These are phyloP conservation scores for Diplodia intermedia DNA, from an alignment of 2,329 filamentous ascomycete species.

Conservation along the genomic window DNA sequence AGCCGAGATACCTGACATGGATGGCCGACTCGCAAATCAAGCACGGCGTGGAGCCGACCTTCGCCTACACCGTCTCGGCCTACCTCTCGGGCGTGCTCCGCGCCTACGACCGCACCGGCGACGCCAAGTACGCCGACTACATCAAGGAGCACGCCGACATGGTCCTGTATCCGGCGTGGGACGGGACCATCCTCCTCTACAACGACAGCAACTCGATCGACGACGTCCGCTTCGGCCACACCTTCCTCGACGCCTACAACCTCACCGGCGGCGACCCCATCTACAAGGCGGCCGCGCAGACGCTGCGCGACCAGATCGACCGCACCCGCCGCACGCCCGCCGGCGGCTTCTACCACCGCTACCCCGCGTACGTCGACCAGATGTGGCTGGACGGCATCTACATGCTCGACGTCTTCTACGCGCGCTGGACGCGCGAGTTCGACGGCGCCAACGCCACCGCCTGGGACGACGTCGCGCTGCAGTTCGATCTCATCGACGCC, in stretches of 20 bases:
- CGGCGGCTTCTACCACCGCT: slow-evolving; percentile 62
- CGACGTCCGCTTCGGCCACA: slow-evolving; percentile 62
- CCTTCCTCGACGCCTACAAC: slow-evolving; percentile 57
- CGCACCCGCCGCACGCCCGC: slow-evolving; percentile 57
- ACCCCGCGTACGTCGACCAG: slow-evolving; percentile 28
- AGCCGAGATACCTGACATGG: slow-evolving; percentile 43
- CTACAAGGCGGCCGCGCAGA: slow-evolving; percentile 58
- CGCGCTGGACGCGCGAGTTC: slow-evolving; percentile 50
- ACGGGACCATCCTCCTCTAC: slow-evolving; percentile 49
- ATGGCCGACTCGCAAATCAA: slow-evolving; percentile 59
- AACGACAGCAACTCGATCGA: slow-evolving; percentile 49
- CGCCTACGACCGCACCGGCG: slow-evolving; percentile 54
- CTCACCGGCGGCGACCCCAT: slow-evolving; percentile 53
- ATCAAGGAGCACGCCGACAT: slow-evolving; percentile 57
- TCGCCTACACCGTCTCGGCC: slow-evolving; percentile 55
- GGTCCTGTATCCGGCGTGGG: slow-evolving; percentile 51
- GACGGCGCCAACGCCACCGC: slow-evolving; percentile 49
- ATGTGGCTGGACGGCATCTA: slow-evolving; percentile 62
- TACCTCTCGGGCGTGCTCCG: slow-evolving; percentile 58
- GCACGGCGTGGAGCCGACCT: slow-evolving; percentile 49
- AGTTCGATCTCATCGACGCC: slow-evolving; percentile 48
- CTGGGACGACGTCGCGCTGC: slow-evolving; percentile 52
- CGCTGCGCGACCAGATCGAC: slow-evolving; percentile 57
- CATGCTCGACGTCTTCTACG: slow-evolving; percentile 51
- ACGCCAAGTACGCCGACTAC: slow-evolving; percentile 58